phyloP scores from a whole-genome alignment of 345 rosid genomes.

The Melaleuca quinquenervia region DNA sequence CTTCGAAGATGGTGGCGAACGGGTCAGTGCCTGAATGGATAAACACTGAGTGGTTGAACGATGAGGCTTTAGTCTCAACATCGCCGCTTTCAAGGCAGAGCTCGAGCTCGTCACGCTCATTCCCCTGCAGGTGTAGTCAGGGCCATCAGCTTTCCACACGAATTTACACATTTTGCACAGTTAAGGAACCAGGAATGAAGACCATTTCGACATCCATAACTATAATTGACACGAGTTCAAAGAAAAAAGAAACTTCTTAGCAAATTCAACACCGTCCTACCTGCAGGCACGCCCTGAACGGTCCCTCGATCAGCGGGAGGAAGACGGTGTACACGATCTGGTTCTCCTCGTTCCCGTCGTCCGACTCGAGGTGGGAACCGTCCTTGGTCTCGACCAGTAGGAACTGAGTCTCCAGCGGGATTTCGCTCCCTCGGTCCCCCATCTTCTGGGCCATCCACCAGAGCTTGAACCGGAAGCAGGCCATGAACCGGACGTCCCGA shows the following conservation, averaged over 20 bases:
- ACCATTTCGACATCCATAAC: no score
- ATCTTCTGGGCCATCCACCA: constrained; percentile 99
- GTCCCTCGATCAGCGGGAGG: constrained; percentile 75
- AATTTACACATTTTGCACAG: no score
- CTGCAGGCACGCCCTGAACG: constrained; percentile 58
- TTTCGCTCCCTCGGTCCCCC: constrained; percentile 68
- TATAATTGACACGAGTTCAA: background rate
- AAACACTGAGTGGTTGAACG: constrained; percentile 56
- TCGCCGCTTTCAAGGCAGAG: constrained; percentile 95
- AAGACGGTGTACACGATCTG: constrained; percentile 70
- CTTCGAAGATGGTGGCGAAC: constrained; percentile 59
- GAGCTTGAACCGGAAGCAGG: constrained; percentile 84
- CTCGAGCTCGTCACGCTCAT: constrained; percentile 56
- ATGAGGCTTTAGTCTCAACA: constrained; percentile 40
- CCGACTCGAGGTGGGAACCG: constrained; percentile 64
- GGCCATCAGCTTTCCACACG: no score
- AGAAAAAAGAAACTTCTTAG: background rate
- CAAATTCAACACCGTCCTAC: background rate
- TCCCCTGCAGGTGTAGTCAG: constrained; percentile 32
- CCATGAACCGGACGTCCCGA: constrained; percentile 74
- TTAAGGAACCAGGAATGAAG: no score
- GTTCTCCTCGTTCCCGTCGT: constrained; percentile 43
- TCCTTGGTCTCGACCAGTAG: constrained; percentile 59
- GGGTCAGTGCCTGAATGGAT: constrained; percentile 82
- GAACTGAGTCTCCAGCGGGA: constrained; percentile 85